Percentiles rank a stretch among this genome's conserved stretches.
phyloP scores from a whole-genome alignment of 2,329 filamentous ascomycete species.

The Aspergillus piperis region DNA sequence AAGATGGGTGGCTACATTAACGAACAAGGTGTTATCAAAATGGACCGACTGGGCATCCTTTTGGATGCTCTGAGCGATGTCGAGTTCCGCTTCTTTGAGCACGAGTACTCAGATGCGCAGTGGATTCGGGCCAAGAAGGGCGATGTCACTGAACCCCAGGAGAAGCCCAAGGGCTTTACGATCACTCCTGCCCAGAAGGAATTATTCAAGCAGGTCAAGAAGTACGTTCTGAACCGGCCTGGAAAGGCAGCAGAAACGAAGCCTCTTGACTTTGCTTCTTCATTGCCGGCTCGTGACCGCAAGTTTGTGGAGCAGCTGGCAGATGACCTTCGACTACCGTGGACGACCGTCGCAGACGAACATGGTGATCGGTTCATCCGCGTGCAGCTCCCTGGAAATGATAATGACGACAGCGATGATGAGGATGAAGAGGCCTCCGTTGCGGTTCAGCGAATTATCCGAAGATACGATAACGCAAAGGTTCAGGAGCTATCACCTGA shows the following conservation, averaged over 20 bases:
- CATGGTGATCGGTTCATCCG: constrained; percentile 67
- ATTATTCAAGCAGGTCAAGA: constrained; percentile 78
- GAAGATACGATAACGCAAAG: constrained; percentile 86
- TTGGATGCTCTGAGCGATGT: constrained; percentile 83
- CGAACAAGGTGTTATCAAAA: constrained; percentile 87
- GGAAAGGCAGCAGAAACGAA: constrained; percentile 47
- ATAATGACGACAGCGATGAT: constrained; percentile 58
- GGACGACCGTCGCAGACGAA: constrained; percentile 65
- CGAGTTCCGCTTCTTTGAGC: constrained; percentile 90
- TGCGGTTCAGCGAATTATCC: constrained; percentile 81
- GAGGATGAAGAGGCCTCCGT: constrained; percentile 82
- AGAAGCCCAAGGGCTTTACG: constrained; percentile 64
- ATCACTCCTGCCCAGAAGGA: constrained; percentile 80
- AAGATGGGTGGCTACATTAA: constrained; percentile 94
- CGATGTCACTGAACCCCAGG: constrained; percentile 61
- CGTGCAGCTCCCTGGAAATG: constrained; percentile 59
- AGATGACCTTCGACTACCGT: constrained; percentile 65
- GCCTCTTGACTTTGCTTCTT: constrained; percentile 71
- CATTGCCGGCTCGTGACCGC: constrained; percentile 78
- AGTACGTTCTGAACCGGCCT: constrained; percentile 72
- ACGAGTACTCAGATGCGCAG: constrained; percentile 80
- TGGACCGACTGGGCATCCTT: constrained; percentile 74
- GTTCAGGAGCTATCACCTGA: constrained; percentile 77
- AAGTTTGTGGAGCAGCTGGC: constrained; percentile 91
- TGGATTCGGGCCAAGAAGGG: constrained; percentile 90